Evolutionary conservation across 805 yeast species (phyloP).

Genomic region (Nematodospora valgi): DNA sequence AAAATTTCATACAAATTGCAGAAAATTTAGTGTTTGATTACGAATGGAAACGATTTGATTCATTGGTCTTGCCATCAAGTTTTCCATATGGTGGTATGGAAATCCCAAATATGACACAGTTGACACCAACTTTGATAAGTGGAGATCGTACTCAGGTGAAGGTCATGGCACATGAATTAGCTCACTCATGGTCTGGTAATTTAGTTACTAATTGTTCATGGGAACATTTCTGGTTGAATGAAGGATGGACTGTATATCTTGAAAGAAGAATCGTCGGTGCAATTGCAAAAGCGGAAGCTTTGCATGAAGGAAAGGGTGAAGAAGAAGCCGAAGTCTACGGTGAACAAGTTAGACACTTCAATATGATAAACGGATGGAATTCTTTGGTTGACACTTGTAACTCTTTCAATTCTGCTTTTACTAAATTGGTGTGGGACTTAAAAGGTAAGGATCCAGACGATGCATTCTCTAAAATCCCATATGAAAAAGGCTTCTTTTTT

Average conservation of each 20-base stretch:
- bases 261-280: slow-evolving; percentile 32
- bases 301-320: slow-evolving; percentile 12
- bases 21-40: slow-evolving; percentile 29
- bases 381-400: slow-evolving; percentile 23
- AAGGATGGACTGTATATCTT: slow-evolving; percentile 36
- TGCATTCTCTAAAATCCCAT: slow-evolving; percentile 31
- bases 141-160: slow-evolving; percentile 31
- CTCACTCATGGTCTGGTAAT: slow-evolving; percentile 38
- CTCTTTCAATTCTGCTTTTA: slow-evolving; percentile 17
- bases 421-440: slow-evolving; percentile 21
- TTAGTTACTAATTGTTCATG: slow-evolving; percentile 34
- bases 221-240: slow-evolving; percentile 39
- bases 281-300: slow-evolving; percentile 23
- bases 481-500: slow-evolving; percentile 35
- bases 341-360: slow-evolving; percentile 28
- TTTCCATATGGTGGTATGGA: slow-evolving; percentile 42
- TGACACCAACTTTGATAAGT: slow-evolving; percentile 32
- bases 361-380: slow-evolving; percentile 30
- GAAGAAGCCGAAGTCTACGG: slow-evolving; percentile 22
- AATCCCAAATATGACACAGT: slow-evolving; percentile 32
- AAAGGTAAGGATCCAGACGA: slow-evolving; percentile 12
- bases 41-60: slow-evolving; percentile 33
- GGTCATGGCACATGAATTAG: slow-evolving; percentile 37
- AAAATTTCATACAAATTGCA: slow-evolving; percentile 31
- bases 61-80: slow-evolving; percentile 29